Conservation (phyloP, 441 rosid genomes). For the Melastoma candidum region DNA sequence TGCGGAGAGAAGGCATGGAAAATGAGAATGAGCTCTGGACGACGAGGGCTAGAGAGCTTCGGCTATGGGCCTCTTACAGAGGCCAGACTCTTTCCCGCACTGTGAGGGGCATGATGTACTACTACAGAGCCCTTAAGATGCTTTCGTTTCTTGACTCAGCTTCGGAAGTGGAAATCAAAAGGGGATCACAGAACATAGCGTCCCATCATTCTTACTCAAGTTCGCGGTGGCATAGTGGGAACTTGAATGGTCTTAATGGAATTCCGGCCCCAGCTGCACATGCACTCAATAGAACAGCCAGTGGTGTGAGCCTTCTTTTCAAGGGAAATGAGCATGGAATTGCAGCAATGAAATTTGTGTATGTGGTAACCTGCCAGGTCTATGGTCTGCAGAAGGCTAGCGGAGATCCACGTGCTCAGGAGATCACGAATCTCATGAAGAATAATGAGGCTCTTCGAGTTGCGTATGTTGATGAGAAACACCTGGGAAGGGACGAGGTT, state of each 20-base stretch:
- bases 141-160: conserved; percentile 15
- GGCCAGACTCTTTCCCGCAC: conserved; percentile 21
- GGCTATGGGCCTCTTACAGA: conserved; percentile 19
- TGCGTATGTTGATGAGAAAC: conserved; percentile 16
- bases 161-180: conserved; percentile 13
- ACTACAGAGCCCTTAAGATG: conserved; percentile 17
- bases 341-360: conserved; percentile 14
- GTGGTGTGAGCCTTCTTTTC: conserved; percentile 15
- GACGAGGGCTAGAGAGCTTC: conserved; percentile 7
- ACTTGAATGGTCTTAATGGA: conserved; percentile 6
- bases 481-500: conserved; percentile 8
- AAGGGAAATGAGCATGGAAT: conserved; percentile 17
- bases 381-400: conserved; percentile 15
- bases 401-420: conserved; percentile 10
- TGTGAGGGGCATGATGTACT: conserved; percentile 20
- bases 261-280: not conserved
- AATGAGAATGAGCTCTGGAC: conserved; percentile 13
- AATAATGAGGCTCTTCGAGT: conserved; percentile 16
- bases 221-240: conserved; percentile 8
- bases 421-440: conserved; percentile 14
- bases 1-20: conserved; percentile 16
- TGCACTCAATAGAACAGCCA: conserved; percentile 4
- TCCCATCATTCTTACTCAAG: conserved; percentile 6
- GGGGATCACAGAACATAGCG: conserved; percentile 12
- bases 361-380: conserved; percentile 19